Percentiles rank a stretch among this genome's conserved stretches.
Conservation (phyloP, 208 protist genomes). For the Angomonas desouzai region DNA sequence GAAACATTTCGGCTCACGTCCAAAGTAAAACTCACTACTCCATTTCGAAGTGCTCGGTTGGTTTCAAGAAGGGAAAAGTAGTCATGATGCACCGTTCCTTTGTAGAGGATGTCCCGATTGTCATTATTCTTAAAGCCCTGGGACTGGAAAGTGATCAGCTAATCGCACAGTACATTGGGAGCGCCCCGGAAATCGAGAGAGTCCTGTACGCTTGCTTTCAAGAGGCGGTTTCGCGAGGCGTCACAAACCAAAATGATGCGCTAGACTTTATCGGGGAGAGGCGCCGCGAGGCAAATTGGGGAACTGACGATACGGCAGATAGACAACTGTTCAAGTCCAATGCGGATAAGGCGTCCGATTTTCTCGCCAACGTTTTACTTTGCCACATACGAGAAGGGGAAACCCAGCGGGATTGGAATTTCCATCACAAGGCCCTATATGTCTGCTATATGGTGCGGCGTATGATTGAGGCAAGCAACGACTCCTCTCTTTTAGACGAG, state of each 20-base stretch:
- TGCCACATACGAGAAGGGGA: constrained; percentile 92
- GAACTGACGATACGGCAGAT: constrained; percentile 62
- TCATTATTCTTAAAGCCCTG: constrained; percentile 97
- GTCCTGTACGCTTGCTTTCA: constrained; percentile 96
- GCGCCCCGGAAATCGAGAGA: constrained; percentile 77
- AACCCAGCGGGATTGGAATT: constrained; percentile 94
- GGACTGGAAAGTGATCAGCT: constrained; percentile 98
- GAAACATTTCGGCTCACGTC: constrained; percentile 75
- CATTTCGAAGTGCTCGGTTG: constrained; percentile 94
- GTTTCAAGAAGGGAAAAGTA: constrained; percentile 93
- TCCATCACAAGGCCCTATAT: constrained; percentile 97
- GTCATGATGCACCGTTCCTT: constrained; percentile 98
- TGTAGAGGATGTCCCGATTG: constrained; percentile 97
- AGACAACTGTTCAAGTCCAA: constrained; percentile 70
- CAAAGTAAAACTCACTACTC: constrained; percentile 92
- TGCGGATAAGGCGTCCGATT: constrained; percentile 93
- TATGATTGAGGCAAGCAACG: constrained; percentile 93
- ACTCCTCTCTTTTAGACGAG: constrained; percentile 93
- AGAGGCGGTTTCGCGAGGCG: constrained; percentile 72
- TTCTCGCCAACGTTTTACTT: constrained; percentile 92
- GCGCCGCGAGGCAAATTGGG: constrained; percentile 73
- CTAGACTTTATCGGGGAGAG: constrained; percentile 97
- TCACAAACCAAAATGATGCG: constrained; percentile 93
- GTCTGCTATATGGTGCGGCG: constrained; percentile 97
- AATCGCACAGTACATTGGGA: constrained; percentile 97